Evolutionary conservation across 345 rosid species (phyloP), one percentile per base, ranked within the genome.

Genomic region (Corymbia maculata): DNA sequence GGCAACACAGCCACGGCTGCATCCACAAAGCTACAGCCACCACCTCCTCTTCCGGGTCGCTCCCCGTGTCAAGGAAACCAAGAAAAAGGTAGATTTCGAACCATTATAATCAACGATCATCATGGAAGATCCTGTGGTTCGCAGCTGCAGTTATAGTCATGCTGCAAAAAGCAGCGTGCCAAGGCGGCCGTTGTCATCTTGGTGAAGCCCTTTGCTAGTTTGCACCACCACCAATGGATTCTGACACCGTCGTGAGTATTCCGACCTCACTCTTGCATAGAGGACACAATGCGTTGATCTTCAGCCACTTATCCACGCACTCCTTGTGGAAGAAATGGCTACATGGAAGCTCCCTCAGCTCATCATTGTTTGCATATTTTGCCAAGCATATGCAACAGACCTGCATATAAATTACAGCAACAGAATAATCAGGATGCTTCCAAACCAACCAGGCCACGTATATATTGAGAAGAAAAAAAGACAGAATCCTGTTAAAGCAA

Each of bases 381-480:
- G 98, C 98, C 92, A 98, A 92, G 91, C 99, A 98, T 90, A 97
- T 97, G 94, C 99, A 98, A 93, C 99, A 98, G 79, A 94, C 97
- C 99, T 97, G 93, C 36, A 70, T 52, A 68, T 15, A 52, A 42
- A 14, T 52, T 28, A 79, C 51, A 85, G 70, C 47, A 88, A 47
- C 68, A 44, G 24, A 36, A 52, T 86, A 15, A 22, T 51, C 86
- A 88, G 59, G 89, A 28, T 44, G 79, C 79, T 7, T 21, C 19
- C 7, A 53, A 26, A 49, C 87, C 47, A 47, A n/a, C 32, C 21
- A 11, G 51, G n/a, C 55, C 36, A 30, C 6, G 61, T 24, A 59
- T 57, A 12, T 59, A 26, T 64, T 52, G 47, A 5, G 13, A 66
- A 44, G 15, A 19, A 19, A 19, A 19, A 75, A 75, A 1, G 8